Conservation (phyloP, 1,284 basidiomycete genomes). For the Pascua guehoae region DNA sequence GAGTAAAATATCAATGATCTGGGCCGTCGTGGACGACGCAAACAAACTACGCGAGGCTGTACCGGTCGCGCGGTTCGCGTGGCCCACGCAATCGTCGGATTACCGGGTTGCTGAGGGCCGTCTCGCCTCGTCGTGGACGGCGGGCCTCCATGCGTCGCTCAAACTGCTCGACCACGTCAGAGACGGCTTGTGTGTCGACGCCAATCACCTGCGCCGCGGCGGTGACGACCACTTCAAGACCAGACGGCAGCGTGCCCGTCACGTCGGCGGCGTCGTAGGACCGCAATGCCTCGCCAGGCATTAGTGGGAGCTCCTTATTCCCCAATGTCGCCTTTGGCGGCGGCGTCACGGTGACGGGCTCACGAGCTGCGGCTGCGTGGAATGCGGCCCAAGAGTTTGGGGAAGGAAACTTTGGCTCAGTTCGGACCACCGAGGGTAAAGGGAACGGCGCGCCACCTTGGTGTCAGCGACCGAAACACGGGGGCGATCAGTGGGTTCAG, state of each 20-base stretch:
- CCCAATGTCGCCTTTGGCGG: constrained; percentile 2
- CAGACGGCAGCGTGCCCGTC: constrained; percentile 25
- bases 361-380: constrained; percentile 9
- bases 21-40: too few relatives aligned
- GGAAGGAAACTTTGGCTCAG: neutral
- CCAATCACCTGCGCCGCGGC: constrained; percentile 32
- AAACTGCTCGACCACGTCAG: constrained; percentile 25
- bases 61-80: too few relatives aligned
- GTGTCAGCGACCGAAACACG: constrained; percentile 5
- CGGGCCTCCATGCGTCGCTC: constrained; percentile 31
- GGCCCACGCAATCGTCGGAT: neutral
- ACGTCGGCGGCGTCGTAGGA: constrained; percentile 29
- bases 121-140: constrained; percentile 2
- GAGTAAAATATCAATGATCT: too few relatives aligned
- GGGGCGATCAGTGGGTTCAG: too few relatives aligned
- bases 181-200: constrained; percentile 21
- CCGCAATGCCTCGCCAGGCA: constrained; percentile 34
- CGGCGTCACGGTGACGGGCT: constrained; percentile 1
- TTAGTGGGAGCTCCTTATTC: constrained; percentile 27
- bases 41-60: too few relatives aligned
- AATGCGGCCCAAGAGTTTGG: constrained; percentile 24
- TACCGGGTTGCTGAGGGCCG: neutral
- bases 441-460: constrained; percentile 15
- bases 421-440: constrained; percentile 1
- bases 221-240: constrained; percentile 25